phyloP scores from a whole-genome alignment of 352 stramenopile species.

The Phytophthora boehmeriae region DNA sequence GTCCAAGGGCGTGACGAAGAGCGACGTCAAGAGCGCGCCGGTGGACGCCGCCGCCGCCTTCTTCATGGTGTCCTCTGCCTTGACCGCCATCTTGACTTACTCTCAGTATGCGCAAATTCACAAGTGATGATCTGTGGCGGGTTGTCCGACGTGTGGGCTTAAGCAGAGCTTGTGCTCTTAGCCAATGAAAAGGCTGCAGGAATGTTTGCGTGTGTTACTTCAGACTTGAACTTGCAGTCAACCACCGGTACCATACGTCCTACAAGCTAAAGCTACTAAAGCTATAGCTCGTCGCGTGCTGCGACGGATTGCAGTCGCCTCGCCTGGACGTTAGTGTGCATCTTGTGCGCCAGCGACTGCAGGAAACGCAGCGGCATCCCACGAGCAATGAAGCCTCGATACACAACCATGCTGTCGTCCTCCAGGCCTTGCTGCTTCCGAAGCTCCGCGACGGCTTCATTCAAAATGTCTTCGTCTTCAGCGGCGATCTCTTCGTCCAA shows the following conservation, averaged over 20 bases:
- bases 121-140: slow-evolving; percentile 8
- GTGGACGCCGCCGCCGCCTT: slow-evolving; percentile 73
- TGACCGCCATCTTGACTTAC: slow-evolving; percentile 23
- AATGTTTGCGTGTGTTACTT: slow-evolving; percentile 1
- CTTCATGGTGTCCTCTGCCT: slow-evolving; percentile 55
- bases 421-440: slow-evolving; percentile 51
- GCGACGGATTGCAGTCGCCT: slow-evolving; percentile 27
- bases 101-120: slow-evolving; percentile 10
- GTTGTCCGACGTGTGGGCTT: background rate
- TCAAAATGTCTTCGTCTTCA: slow-evolving; percentile 47
- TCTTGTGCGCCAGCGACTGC: slow-evolving; percentile 47
- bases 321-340: slow-evolving; percentile 49
- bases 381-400: slow-evolving; percentile 59
- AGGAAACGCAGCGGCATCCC: slow-evolving; percentile 58
- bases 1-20: slow-evolving; percentile 87
- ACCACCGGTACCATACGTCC: background rate
- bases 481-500: slow-evolving; percentile 49
- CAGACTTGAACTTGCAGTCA: slow-evolving; percentile 1
- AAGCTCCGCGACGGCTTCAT: slow-evolving; percentile 38
- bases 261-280: slow-evolving; percentile 4
- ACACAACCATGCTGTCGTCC: slow-evolving; percentile 49
- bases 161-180: slow-evolving; percentile 18
- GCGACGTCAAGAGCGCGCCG: slow-evolving; percentile 74
- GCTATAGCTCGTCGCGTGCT: slow-evolving; percentile 32
- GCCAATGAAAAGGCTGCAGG: slow-evolving; percentile 29